Conservation (phyloP, 1,139 yeast genomes). For the Yamadazyma sp. region DNA sequence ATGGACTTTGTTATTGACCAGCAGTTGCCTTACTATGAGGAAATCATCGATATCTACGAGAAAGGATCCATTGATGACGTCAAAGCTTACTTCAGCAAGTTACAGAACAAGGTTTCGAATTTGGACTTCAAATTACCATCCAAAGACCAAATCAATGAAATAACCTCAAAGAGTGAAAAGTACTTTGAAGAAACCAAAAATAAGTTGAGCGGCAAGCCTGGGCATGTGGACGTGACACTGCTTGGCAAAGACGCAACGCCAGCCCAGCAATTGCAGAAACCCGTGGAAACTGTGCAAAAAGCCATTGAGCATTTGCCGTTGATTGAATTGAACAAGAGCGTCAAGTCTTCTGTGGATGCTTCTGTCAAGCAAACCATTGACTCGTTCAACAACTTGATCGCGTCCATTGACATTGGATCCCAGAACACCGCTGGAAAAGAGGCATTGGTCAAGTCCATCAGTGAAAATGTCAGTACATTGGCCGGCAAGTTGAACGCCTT, state of each 20-base stretch:
- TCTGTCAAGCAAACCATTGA: slow-evolving; percentile 47
- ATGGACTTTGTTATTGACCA: slow-evolving; percentile 49
- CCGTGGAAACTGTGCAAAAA: slow-evolving; percentile 39
- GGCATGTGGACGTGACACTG: slow-evolving; percentile 14
- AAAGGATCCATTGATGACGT: slow-evolving; percentile 38
- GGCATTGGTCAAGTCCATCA: slow-evolving; percentile 30
- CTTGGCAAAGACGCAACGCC: slow-evolving; percentile 30
- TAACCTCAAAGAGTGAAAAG: slow-evolving; percentile 37
- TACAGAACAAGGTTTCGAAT: slow-evolving; percentile 22
- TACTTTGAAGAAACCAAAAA: slow-evolving; percentile 39
- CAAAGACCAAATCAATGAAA: slow-evolving; percentile 31
- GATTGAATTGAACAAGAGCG: slow-evolving; percentile 25
- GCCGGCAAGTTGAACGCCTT: slow-evolving; percentile 33
- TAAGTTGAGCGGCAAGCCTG: slow-evolving; percentile 23
- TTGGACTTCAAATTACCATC: slow-evolving; percentile 30
- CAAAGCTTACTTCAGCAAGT: slow-evolving; percentile 19
- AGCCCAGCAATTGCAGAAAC: slow-evolving; percentile 47
- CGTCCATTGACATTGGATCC: slow-evolving; percentile 44
- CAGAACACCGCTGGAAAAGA: slow-evolving; percentile 28
- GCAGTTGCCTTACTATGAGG: slow-evolving; percentile 47
- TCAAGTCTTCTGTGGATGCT: slow-evolving; percentile 36
- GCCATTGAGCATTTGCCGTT: slow-evolving; percentile 37
- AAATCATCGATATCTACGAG: slow-evolving; percentile 41
- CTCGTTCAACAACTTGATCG: slow-evolving; percentile 54
- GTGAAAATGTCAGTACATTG: slow-evolving; percentile 32